Evolutionary conservation across 2,329 filamentous ascomycete species (phyloP).

Genomic region (Fusarium albosuccineum): DNA sequence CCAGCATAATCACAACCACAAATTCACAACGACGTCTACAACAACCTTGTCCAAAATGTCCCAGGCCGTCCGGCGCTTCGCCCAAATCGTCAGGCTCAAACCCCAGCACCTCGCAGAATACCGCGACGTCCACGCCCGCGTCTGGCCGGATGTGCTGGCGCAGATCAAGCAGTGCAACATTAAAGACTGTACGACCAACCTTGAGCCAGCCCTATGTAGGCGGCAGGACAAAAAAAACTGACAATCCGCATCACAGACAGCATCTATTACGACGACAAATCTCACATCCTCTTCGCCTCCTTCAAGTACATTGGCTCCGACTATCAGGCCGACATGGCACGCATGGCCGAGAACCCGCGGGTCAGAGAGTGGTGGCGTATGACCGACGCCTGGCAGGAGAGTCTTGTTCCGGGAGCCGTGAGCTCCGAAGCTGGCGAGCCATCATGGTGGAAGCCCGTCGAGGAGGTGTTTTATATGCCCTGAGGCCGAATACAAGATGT

Average conservation of each 20-base stretch:
- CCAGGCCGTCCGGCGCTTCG: constrained; percentile 69
- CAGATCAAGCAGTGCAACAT: constrained; percentile 84
- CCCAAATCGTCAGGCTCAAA: constrained; percentile 80
- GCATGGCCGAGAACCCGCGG: constrained; percentile 78
- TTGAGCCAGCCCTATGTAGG: background rate
- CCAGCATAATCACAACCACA: background rate
- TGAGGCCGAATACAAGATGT: constrained; percentile 48
- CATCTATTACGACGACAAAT: constrained; percentile 76
- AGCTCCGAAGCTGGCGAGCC: constrained; percentile 70
- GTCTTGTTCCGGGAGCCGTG: constrained; percentile 69
- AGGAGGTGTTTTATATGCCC: constrained; percentile 76
- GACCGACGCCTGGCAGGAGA: constrained; percentile 82
- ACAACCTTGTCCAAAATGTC: constrained; percentile 25
- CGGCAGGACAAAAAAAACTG: background rate
- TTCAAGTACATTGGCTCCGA: constrained; percentile 85
- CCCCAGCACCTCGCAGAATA: constrained; percentile 75
- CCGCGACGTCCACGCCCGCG: constrained; percentile 78
- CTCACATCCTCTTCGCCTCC: constrained; percentile 76
- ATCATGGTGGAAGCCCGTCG: constrained; percentile 77
- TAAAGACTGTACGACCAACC: constrained; percentile 69
- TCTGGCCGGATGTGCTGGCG: constrained; percentile 82
- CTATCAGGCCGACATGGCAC: constrained; percentile 80
- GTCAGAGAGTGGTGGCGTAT: constrained; percentile 85
- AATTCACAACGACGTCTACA: background rate
- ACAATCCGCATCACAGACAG: constrained; percentile 66